These are phyloP conservation scores for Cytospora piceae DNA, from an alignment of 2,329 filamentous ascomycete genomes.

Conservation along the genomic window DNA sequence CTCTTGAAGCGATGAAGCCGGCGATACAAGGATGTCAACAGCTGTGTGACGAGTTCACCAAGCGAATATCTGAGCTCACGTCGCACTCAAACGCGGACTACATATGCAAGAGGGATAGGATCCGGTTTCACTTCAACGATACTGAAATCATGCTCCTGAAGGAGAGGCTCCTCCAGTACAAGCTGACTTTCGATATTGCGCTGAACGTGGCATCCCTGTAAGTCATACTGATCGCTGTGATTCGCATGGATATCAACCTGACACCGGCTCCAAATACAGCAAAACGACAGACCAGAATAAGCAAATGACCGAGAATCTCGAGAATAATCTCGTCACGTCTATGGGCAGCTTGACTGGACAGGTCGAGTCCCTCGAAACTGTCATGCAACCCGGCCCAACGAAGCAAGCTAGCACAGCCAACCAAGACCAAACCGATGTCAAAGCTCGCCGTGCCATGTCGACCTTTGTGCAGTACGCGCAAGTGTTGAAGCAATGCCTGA, in stretches of 20 bases:
- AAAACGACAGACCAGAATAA: slow-evolving; percentile 4
- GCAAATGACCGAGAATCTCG: slow-evolving; percentile 5
- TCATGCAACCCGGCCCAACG: neutral
- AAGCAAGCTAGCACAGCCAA: too few species aligned
- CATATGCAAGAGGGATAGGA: slow-evolving; percentile 5
- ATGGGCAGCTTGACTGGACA: neutral
- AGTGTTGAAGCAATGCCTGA: slow-evolving; percentile 1
- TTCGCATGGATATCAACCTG: neutral
- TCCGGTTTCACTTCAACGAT: slow-evolving; percentile 19
- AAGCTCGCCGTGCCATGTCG: neutral
- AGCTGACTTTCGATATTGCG: slow-evolving; percentile 14
- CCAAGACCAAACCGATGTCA: neutral
- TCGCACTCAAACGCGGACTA: slow-evolving; percentile 11
- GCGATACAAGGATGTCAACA: slow-evolving; percentile 6
- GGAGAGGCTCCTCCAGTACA: slow-evolving; percentile 16
- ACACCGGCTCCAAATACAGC: neutral
- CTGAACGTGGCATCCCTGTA: slow-evolving; percentile 13
- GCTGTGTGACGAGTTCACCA: slow-evolving; percentile 1
- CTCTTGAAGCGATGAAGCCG: neutral
- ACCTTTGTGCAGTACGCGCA: neutral
- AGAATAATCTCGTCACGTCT: neutral
- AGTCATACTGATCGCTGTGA: neutral
- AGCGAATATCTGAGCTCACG: slow-evolving; percentile 1
- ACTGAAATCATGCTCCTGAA: slow-evolving; percentile 13
- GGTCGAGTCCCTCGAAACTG: neutral